phyloP scores from a whole-genome alignment of 805 yeast genomes.

The Pichia insulana region DNA sequence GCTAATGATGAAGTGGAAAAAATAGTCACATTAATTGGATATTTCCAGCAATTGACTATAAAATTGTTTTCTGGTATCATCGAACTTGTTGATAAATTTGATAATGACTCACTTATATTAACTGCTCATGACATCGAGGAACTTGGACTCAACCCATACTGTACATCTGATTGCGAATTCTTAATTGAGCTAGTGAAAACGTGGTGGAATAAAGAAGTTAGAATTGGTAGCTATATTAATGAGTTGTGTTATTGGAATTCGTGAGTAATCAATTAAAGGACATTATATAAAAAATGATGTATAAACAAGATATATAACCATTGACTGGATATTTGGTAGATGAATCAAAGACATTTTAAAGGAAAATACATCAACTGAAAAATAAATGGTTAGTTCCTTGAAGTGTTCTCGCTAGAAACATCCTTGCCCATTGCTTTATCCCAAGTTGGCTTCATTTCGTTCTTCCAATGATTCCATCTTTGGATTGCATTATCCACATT shows the following conservation, averaged over 20 bases:
- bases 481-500: constrained; percentile 52
- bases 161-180: constrained; percentile 37
- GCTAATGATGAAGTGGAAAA: constrained; percentile 19
- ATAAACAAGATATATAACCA: not conserved
- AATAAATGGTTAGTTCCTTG: too few relatives aligned
- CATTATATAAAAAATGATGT: not conserved
- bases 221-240: constrained; percentile 30
- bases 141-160: constrained; percentile 53
- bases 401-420: constrained; percentile 9
- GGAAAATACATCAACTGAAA: too few relatives aligned
- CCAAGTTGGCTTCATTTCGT: constrained; percentile 49
- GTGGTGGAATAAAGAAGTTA: constrained; percentile 41
- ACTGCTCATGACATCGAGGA: constrained; percentile 36
- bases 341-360: too few relatives aligned
- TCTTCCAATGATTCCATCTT: constrained; percentile 53
- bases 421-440: constrained; percentile 58
- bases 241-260: constrained; percentile 24
- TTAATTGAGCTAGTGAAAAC: constrained; percentile 31
- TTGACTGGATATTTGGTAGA: not conserved
- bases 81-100: constrained; percentile 26
- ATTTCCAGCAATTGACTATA: constrained; percentile 42
- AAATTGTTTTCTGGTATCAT: constrained; percentile 33
- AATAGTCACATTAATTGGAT: constrained; percentile 34
- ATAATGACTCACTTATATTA: constrained; percentile 15
- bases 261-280: not conserved